Percentiles rank a stretch among this genome's conserved stretches.
Conservation (phyloP, 768 basidiomycete genomes). For the Mycena epipterygia region DNA sequence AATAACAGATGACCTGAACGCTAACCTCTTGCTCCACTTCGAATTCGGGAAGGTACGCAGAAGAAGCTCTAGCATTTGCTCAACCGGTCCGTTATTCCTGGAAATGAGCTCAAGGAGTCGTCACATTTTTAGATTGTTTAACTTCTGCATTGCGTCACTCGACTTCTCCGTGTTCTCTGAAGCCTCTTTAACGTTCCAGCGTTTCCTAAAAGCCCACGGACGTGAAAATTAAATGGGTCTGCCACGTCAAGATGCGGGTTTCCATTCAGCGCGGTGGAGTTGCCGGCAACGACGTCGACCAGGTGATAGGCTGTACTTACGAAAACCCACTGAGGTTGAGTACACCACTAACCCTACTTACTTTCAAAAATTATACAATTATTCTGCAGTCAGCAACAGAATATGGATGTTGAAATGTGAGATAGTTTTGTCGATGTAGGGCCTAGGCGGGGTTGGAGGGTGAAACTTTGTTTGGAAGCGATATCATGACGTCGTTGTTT, state of each 20-base stretch:
- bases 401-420: neutral
- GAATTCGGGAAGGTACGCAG: neutral
- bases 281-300: neutral
- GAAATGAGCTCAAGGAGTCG: neutral
- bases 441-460: neutral
- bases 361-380: neutral
- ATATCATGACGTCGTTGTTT: neutral
- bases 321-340: neutral
- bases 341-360: neutral
- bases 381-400: neutral
- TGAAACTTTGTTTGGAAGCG: neutral
- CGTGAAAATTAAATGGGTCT: neutral
- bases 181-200: too few species aligned
- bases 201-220: neutral
- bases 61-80: neutral
- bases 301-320: constrained; percentile 3
- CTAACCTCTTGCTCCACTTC: neutral
- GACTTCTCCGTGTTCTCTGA: neutral
- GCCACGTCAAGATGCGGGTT: neutral
- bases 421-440: neutral
- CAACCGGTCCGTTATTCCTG: neutral
- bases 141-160: constrained; percentile 14
- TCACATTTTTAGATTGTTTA: neutral
- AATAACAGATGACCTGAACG: too few species aligned
- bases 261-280: neutral